Conservation (phyloP, 768 basidiomycete species). For the Tulasnella sp. region DNA sequence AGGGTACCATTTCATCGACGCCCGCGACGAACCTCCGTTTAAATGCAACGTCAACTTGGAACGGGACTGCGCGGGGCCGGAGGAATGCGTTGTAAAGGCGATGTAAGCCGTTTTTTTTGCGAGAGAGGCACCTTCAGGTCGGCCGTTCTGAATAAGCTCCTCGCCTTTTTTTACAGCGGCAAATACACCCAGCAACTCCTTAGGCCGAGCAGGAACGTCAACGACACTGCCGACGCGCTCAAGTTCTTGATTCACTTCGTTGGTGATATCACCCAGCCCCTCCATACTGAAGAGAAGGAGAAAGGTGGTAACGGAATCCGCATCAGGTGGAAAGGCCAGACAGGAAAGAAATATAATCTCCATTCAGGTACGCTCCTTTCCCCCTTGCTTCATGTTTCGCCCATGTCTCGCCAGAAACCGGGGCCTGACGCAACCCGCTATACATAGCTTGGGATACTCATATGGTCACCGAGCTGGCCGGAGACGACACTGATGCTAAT, state of each 20-base stretch:
- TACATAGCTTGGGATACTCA: slow-evolving; percentile 33
- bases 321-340: slow-evolving; percentile 10
- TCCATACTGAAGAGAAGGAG: slow-evolving; percentile 14
- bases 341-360: neutral
- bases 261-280: slow-evolving; percentile 31
- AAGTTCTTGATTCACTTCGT: slow-evolving; percentile 34
- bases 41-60: slow-evolving; percentile 14
- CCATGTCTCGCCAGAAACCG: neutral
- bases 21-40: slow-evolving; percentile 16
- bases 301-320: slow-evolving; percentile 27
- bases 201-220: neutral
- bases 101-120: slow-evolving; percentile 1
- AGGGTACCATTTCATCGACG: slow-evolving; percentile 29
- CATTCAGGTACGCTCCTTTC: slow-evolving; percentile 17
- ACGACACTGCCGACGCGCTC: slow-evolving; percentile 28
- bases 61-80: slow-evolving; percentile 17
- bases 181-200: slow-evolving; percentile 17
- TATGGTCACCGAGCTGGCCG: slow-evolving; percentile 27
- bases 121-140: no score
- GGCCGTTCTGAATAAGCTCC: neutral
- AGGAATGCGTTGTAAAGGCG: slow-evolving; percentile 24
- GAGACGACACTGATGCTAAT: neutral
- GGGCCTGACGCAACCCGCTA: neutral
- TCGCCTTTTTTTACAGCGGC: neutral
- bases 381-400: no score